Conservation (phyloP, 495 filamentous ascomycete species). For the Penicillium longicatenatum region DNA sequence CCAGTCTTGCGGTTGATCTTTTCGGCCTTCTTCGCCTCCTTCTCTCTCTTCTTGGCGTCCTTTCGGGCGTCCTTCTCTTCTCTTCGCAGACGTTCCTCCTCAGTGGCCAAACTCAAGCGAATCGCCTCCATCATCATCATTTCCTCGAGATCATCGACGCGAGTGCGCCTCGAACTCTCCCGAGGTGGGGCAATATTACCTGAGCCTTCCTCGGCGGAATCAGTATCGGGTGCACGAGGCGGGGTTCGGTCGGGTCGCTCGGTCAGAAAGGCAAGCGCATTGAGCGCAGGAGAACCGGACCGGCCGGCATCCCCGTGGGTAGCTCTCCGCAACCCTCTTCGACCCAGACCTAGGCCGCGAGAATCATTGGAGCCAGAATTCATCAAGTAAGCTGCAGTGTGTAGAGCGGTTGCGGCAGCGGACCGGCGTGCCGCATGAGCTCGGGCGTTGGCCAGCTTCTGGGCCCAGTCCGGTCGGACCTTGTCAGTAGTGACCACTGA, state of each 20-base stretch:
- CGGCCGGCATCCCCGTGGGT: slow-evolving; percentile 38
- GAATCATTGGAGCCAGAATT: slow-evolving; percentile 58
- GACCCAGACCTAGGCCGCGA: slow-evolving; percentile 48
- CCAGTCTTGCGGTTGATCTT: slow-evolving; percentile 63
- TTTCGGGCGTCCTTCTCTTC: slow-evolving; percentile 80
- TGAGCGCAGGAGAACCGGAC: slow-evolving; percentile 48
- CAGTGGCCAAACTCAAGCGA: slow-evolving; percentile 79
- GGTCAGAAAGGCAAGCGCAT: slow-evolving; percentile 53
- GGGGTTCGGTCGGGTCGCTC: slow-evolving; percentile 38
- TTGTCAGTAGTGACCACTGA: slow-evolving; percentile 88
- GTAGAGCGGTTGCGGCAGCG: slow-evolving; percentile 90
- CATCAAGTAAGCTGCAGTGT: slow-evolving; percentile 94
- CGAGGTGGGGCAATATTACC: slow-evolving; percentile 51
- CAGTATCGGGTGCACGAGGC: slow-evolving; percentile 38
- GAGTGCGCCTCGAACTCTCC: slow-evolving; percentile 60
- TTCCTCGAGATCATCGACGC: slow-evolving; percentile 88
- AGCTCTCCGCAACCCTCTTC: slow-evolving; percentile 47
- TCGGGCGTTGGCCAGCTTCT: slow-evolving; percentile 82
- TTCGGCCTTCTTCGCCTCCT: slow-evolving; percentile 77
- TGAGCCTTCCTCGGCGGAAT: slow-evolving; percentile 44
- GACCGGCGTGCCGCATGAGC: slow-evolving; percentile 82
- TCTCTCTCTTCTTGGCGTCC: slow-evolving; percentile 79
- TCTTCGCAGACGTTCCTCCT: slow-evolving; percentile 83
- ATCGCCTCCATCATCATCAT: slow-evolving; percentile 99
- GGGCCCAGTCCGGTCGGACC: slow-evolving; percentile 91